These are phyloP conservation scores for Paramecium sexaurelia DNA, from an alignment of 73 alveolate species.

Conservation along the genomic window DNA sequence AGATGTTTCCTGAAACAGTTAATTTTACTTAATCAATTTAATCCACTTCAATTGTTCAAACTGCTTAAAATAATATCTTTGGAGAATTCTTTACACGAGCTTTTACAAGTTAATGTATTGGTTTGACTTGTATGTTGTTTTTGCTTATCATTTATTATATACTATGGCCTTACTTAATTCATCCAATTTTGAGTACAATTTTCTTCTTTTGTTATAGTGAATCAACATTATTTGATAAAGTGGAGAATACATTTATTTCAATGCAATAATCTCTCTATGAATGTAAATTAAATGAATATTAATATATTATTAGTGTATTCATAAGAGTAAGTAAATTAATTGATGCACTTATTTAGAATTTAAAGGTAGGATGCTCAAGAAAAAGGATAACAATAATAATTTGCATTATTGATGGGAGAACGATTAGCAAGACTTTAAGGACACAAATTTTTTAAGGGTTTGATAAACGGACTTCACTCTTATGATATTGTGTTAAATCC, in stretches of 20 bases:
- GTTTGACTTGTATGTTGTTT: neutral
- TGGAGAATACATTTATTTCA: neutral
- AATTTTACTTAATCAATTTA: neutral
- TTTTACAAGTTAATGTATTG: neutral
- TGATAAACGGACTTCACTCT: neutral
- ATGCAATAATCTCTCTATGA: neutral
- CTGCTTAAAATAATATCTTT: neutral
- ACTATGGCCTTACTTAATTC: neutral
- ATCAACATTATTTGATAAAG: neutral
- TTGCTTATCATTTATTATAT: neutral
- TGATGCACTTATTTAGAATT: neutral
- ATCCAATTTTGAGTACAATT: neutral
- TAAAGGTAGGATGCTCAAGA: neutral
- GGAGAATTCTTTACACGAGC: conserved; percentile 35
- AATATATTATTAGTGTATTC: neutral
- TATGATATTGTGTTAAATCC: neutral
- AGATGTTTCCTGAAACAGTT: conserved; percentile 2
- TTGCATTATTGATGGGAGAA: neutral
- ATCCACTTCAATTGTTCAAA: neutral
- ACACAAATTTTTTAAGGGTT: neutral
- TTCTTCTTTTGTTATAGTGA: conserved; percentile 7
- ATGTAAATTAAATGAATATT: neutral
- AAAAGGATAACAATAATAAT: neutral
- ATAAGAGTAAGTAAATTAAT: neutral
- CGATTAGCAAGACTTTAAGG: neutral